Percentiles rank a stretch among this genome's conserved stretches.
phyloP scores from a whole-genome alignment of 345 rosid genomes.

The Aquilaria yunnanensis region DNA sequence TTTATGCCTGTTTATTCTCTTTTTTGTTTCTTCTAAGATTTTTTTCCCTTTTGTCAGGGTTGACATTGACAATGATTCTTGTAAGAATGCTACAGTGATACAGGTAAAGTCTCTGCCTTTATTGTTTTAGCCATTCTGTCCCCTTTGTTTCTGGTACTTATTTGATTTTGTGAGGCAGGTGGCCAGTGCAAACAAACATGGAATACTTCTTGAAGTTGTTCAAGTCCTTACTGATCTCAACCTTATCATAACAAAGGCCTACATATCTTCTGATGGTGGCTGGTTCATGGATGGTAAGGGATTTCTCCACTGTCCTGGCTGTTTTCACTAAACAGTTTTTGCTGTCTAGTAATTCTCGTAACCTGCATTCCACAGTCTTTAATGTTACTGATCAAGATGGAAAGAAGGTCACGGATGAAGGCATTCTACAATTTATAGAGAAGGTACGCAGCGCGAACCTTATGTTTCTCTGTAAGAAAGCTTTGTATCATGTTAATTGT shows the following conservation, averaged over 20 bases:
- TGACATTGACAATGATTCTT: slow-evolving; percentile 87
- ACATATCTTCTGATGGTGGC: slow-evolving; percentile 92
- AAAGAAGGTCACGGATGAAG: slow-evolving; percentile 72
- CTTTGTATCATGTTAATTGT: not conserved
- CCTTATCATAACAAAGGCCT: slow-evolving; percentile 75
- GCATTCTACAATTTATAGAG: slow-evolving; percentile 61
- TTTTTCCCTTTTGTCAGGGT: slow-evolving; percentile 44
- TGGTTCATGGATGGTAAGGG: slow-evolving; percentile 98
- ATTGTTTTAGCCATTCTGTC: slow-evolving; percentile 6
- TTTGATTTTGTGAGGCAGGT: slow-evolving; percentile 40
- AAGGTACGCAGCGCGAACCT: slow-evolving; percentile 41
- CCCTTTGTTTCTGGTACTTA: slow-evolving; percentile 13
- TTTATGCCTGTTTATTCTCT: not conserved
- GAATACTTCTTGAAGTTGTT: slow-evolving; percentile 92
- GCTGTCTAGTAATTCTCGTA: not conserved
- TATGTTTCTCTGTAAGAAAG: not conserved
- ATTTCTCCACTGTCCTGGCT: not conserved
- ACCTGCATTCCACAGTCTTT: slow-evolving; percentile 46
- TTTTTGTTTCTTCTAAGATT: slow-evolving; percentile 1
- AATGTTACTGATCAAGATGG: slow-evolving; percentile 87
- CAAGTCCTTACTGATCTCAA: slow-evolving; percentile 92
- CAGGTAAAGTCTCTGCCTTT: slow-evolving; percentile 34
- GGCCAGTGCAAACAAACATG: slow-evolving; percentile 91
- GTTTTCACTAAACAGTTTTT: not conserved
- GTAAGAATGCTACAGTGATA: slow-evolving; percentile 85